These are phyloP conservation scores for sorghum (Sorghum bicolor) DNA, from an alignment of 176 grass and related monocot genomes.

Conservation along the genomic window Sorghum_bicolor_NCBIv3 NC_012872.2:55858501-55859000, in stretches of 20 bases:
- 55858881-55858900: not conserved
- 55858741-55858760: not conserved
- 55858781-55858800: not conserved
- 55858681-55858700: too few species aligned
- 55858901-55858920: not conserved
- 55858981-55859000: slow-evolving; percentile 75
- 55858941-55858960: slow-evolving; percentile 8
- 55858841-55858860: slow-evolving; percentile 21
- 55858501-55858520: too few species aligned
- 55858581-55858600: too few species aligned
- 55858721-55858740: not conserved
- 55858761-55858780: not conserved
- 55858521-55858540: too few species aligned
- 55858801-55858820: not conserved
- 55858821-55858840: slow-evolving; percentile 6
- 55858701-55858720: too few species aligned
- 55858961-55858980: slow-evolving; percentile 40
- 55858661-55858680: too few species aligned
- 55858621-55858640: too few species aligned
- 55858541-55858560: too few species aligned
- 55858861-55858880: not conserved
- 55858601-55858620: too few species aligned
- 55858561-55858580: too few species aligned
- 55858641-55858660: too few species aligned
- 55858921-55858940: slow-evolving; percentile 23